A percentile compares a stretch with the other conserved stretches of the same genome.
Evolutionary conservation across 148 eudicot species (phyloP).

Genomic region (Arctostaphylos glauca): DNA sequence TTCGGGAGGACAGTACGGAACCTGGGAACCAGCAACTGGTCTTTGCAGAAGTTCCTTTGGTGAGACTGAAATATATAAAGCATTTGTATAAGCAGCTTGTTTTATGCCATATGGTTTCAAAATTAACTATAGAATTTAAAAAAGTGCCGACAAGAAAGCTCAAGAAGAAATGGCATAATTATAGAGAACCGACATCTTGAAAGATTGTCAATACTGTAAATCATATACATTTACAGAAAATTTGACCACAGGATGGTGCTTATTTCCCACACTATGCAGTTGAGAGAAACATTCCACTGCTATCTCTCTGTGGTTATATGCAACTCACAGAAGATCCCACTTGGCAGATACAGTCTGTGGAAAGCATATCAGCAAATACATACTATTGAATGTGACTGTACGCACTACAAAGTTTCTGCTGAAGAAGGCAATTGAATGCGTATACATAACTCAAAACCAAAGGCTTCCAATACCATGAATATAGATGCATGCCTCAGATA

Average conservation of each 20-base stretch:
- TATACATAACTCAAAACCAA: background rate
- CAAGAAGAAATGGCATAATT: background rate
- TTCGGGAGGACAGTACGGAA: slow-evolving; percentile 74
- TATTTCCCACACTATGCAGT: no score
- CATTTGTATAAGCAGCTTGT: background rate
- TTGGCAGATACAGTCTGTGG: background rate
- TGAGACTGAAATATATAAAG: slow-evolving; percentile 50
- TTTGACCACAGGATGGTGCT: background rate
- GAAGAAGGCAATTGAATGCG: background rate
- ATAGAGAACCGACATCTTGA: background rate
- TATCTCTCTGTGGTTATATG: background rate
- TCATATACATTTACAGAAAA: background rate
- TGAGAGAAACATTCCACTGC: no score
- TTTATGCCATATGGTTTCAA: background rate
- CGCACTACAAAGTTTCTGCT: background rate
- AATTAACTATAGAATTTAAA: background rate
- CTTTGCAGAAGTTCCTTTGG: slow-evolving; percentile 76
- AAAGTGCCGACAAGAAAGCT: background rate
- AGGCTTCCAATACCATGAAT: background rate
- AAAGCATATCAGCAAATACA: background rate
- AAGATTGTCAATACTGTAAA: background rate
- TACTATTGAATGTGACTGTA: background rate
- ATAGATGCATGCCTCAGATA: background rate
- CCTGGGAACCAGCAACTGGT: slow-evolving; percentile 95
- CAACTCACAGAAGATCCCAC: background rate